These are phyloP conservation scores for Fusarium sororula DNA, from an alignment of 2,329 filamentous ascomycete species.

Conservation along the genomic window DNA sequence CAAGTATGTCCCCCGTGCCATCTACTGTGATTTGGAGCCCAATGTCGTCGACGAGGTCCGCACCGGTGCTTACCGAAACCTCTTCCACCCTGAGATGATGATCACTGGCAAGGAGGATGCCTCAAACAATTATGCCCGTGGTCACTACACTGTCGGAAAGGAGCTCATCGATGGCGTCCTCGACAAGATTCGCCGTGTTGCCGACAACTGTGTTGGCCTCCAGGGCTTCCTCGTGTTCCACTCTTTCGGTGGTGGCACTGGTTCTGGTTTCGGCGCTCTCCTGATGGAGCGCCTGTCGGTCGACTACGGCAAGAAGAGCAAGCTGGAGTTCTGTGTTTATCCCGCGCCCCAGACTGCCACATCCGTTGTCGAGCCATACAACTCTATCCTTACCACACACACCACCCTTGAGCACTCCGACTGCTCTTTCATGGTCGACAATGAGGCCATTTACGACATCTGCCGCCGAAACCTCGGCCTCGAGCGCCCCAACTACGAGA, in stretches of 20 bases:
- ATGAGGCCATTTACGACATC: conserved; percentile 99
- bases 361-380: conserved; percentile 99
- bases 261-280: conserved; percentile 97
- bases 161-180: conserved; percentile 98
- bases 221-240: conserved; percentile 99
- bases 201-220: conserved; percentile 97
- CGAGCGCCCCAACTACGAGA: conserved; percentile 97
- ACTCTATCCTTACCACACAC: conserved; percentile 99
- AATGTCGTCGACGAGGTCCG: conserved; percentile 99
- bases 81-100: conserved; percentile 99
- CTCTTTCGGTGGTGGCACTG: conserved; percentile 98
- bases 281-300: conserved; percentile 99
- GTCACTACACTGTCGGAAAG: conserved; percentile 99
- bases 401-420: conserved; percentile 99
- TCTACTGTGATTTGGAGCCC: conserved; percentile 99
- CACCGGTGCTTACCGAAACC: conserved; percentile 92
- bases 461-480: conserved; percentile 97
- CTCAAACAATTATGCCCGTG: conserved; percentile 99
- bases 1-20: conserved; percentile 98
- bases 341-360: conserved; percentile 96
- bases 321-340: conserved; percentile 99
- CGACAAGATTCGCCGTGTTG: conserved; percentile 96
- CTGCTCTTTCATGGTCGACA: conserved; percentile 99
- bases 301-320: conserved; percentile 99
- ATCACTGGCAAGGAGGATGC: conserved; percentile 99